Conservation (phyloP, 306 rosid genomes). For the Carpinus viminea region DNA sequence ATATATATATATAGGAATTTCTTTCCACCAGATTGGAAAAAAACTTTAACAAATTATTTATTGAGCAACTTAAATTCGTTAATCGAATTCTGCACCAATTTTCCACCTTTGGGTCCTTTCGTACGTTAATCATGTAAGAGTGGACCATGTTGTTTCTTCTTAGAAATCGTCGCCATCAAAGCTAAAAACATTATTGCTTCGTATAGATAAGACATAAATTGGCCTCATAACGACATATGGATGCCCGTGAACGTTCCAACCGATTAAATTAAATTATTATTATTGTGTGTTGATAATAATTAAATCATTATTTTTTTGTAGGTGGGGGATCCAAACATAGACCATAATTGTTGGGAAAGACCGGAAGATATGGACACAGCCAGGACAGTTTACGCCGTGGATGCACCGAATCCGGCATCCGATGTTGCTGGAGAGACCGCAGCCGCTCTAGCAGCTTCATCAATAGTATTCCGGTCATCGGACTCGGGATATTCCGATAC, state of each 20-base stretch:
- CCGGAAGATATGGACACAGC: constrained; percentile 94
- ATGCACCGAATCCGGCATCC: constrained; percentile 83
- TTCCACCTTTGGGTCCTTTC: background rate
- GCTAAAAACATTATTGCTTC: background rate
- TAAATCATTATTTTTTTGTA: background rate
- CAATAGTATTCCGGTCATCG: constrained; percentile 70
- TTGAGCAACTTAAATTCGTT: too few species aligned
- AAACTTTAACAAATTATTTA: too few species aligned
- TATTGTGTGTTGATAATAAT: too few species aligned
- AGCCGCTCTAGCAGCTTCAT: constrained; percentile 80
- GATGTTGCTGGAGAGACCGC: constrained; percentile 90
- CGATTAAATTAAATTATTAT: background rate
- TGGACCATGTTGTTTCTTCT: constrained; percentile 21
- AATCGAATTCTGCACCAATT: background rate
- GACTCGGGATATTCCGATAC: constrained; percentile 73
- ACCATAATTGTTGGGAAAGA: constrained; percentile 92
- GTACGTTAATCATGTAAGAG: background rate
- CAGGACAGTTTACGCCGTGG: constrained; percentile 76
- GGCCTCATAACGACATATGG: background rate
- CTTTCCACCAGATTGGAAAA: too few species aligned
- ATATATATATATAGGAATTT: too few species aligned
- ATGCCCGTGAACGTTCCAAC: background rate
- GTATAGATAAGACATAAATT: background rate
- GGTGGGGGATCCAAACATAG: constrained; percentile 87
- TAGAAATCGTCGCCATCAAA: constrained; percentile 3